Conservation (phyloP, 2,329 filamentous ascomycete genomes). For the Penicillium sp. region DNA sequence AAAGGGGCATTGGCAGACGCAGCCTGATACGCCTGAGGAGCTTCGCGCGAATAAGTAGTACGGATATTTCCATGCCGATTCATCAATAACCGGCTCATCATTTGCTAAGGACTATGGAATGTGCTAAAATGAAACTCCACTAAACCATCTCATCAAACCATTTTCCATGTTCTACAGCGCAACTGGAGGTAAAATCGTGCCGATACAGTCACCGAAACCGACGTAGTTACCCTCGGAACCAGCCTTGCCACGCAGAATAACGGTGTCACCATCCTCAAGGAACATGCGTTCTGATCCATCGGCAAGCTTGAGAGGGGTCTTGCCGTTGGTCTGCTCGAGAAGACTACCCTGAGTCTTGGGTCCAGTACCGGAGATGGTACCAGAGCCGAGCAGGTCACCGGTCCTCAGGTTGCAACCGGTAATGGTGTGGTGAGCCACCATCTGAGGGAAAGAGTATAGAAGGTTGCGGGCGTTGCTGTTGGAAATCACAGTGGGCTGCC, state of each 20-base stretch:
- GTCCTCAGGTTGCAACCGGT: conserved; percentile 69
- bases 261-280: conserved; percentile 67
- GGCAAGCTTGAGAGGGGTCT: conserved; percentile 56
- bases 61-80: neutral
- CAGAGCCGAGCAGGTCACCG: conserved; percentile 71
- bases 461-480: conserved; percentile 61
- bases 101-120: conserved; percentile 6
- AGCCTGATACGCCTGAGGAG: conserved; percentile 52
- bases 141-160: conserved; percentile 4
- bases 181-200: conserved; percentile 53
- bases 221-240: conserved; percentile 63
- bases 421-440: conserved; percentile 73
- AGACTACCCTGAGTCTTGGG: conserved; percentile 61
- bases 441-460: conserved; percentile 77
- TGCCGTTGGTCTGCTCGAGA: conserved; percentile 68
- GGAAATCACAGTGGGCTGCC: conserved; percentile 54
- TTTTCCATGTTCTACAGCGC: conserved; percentile 20
- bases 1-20: conserved; percentile 50
- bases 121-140: conserved; percentile 2
- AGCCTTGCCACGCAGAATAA: conserved; percentile 61
- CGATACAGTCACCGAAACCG: conserved; percentile 70
- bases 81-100: neutral
- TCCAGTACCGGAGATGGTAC: conserved; percentile 66
- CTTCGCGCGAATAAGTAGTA: conserved; percentile 27
- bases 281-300: conserved; percentile 65